Conservation (phyloP, 2,329 filamentous ascomycete genomes). For the Penicillium psychrosexuale region DNA sequence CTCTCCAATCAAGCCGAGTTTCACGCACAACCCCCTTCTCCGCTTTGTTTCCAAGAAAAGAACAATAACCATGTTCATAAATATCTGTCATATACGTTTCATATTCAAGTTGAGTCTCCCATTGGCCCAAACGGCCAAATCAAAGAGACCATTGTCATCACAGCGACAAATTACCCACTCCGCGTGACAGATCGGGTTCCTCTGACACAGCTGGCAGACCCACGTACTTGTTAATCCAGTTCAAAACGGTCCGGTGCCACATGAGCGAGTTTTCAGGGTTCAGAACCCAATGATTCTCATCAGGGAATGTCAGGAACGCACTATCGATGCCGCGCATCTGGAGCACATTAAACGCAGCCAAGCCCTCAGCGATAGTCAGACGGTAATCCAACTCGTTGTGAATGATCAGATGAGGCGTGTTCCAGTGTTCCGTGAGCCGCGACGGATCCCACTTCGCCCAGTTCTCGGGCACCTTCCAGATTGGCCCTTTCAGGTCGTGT, state of each 20-base stretch:
- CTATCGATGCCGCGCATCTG: constrained; percentile 73
- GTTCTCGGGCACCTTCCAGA: constrained; percentile 50
- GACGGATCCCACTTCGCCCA: constrained; percentile 60
- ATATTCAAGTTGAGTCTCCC: not conserved
- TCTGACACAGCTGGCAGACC: constrained; percentile 49
- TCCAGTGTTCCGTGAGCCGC: constrained; percentile 64
- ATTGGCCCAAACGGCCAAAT: not conserved
- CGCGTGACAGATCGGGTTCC: constrained; percentile 21
- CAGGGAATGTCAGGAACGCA: constrained; percentile 75
- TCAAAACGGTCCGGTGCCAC: constrained; percentile 83
- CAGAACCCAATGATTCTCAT: constrained; percentile 78
- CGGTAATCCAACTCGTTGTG: constrained; percentile 90
- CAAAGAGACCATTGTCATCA: constrained; percentile 4
- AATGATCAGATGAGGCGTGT: constrained; percentile 83
- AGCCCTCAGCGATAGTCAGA: constrained; percentile 76
- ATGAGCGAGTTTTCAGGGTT: constrained; percentile 88
- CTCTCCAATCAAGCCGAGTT: not conserved
- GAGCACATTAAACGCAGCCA: constrained; percentile 81
- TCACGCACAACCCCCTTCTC: not conserved
- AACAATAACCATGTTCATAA: constrained; percentile 3
- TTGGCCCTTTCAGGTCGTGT: constrained; percentile 50
- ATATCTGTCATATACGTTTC: constrained; percentile 1
- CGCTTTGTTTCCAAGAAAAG: constrained; percentile 14
- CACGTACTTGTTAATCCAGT: constrained; percentile 65
- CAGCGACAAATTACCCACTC: constrained; percentile 21